Evolutionary conservation across 208 protist species (phyloP).

Genomic region (Trypanosoma congolense): DNA sequence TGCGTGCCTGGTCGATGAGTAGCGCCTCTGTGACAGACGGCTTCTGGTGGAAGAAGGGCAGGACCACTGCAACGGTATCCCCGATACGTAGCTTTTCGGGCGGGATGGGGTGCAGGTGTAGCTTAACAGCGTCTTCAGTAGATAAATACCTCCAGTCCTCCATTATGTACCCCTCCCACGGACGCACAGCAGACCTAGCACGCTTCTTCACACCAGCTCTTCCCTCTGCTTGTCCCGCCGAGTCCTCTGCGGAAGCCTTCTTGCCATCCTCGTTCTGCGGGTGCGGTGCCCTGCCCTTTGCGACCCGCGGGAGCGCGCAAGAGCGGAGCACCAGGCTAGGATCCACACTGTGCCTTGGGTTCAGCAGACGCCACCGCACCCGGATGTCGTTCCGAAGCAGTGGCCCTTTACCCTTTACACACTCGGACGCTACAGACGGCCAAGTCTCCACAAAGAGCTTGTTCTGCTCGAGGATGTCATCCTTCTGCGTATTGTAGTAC

Average conservation of each 20-base stretch:
- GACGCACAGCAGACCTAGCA: conserved; percentile 2
- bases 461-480: conserved; percentile 69
- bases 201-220: neutral
- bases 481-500: conserved; percentile 73
- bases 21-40: conserved; percentile 63
- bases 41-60: conserved; percentile 48
- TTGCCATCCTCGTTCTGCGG: neutral
- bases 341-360: conserved; percentile 41
- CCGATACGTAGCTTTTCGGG: conserved; percentile 37
- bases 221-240: neutral
- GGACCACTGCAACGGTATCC: conserved; percentile 53
- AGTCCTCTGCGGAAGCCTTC: neutral
- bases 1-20: conserved; percentile 40
- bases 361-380: conserved; percentile 67
- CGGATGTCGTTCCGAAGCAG: conserved; percentile 70
- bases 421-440: conserved; percentile 64
- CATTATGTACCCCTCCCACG: conserved; percentile 53
- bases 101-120: conserved; percentile 37
- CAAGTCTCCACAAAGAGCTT: conserved; percentile 62
- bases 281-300: neutral
- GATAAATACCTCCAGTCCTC: conserved; percentile 49
- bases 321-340: conserved; percentile 55
- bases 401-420: conserved; percentile 66
- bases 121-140: conserved; percentile 30
- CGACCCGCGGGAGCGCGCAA: conserved; percentile 30